Base-by-base conservation (phyloP, 176 grass and related monocot genomes). In the maize (Zea mays) region DNA sequence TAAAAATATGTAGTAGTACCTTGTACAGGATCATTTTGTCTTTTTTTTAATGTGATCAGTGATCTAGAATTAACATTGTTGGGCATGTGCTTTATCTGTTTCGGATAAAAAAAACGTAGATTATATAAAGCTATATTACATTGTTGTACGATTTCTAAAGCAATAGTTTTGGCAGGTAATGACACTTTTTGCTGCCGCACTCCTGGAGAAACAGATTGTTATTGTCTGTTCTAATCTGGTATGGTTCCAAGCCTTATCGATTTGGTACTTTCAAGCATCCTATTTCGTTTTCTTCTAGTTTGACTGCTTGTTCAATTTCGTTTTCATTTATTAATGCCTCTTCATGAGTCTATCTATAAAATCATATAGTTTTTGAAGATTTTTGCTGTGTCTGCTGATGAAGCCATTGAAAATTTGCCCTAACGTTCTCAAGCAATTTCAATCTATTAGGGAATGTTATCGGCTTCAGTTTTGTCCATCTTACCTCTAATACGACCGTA, bases 161-260 rank as follows among this genome's bases (percentile, higher is more conserved):
- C 17, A 3, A 20, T 84, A 10, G 43, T 85, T 49, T 87, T 84
- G 45, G 33, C 85, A 99, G 96, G 90, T 99, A 80, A 81, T 99
- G 85, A 85, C 86, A 56, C 78, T 99, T 79, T 92, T 99, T 87
- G 84, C 92, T 48, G 96, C 90, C 17, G 92, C 90, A 42, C 96
- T 99, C 65, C 62, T 99, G 86, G 96, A 99, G 85, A 99, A 99
- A 77, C 96, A 99, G 72, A 95, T 96, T 70, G 79, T 94, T 69
- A 80, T 93, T 79, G 75, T 96, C 43, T 99, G 92, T 83, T 96
- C 92, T 75, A 99, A 96, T 90, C 86, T 99, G 96, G 96, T 99
- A 93, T 17, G 13, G 17, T 15, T 79, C 37, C 1, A 52, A 62
- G 3, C 14, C 3, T 80, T 63, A 41, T 16, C 55, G 5, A 5